phyloP scores from a whole-genome alignment of 805 yeast species.

The Millerago galiae region DNA sequence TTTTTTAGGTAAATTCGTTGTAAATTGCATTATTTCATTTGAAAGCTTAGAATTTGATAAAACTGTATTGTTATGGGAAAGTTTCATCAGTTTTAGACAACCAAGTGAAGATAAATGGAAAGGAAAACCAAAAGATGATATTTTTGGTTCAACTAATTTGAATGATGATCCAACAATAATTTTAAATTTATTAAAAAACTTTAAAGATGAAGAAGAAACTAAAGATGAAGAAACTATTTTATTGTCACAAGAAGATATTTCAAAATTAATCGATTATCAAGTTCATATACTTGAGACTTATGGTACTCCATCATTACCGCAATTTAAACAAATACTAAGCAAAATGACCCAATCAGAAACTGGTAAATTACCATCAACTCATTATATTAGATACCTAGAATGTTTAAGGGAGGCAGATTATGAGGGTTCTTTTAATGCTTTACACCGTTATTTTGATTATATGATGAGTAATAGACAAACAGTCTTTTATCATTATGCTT shows the following conservation, averaged over 20 bases:
- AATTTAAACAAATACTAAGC: slow-evolving; percentile 35
- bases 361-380: slow-evolving; percentile 38
- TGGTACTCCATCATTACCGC: slow-evolving; percentile 44
- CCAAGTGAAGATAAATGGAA: slow-evolving; percentile 22
- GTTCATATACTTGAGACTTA: slow-evolving; percentile 44
- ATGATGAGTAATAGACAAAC: slow-evolving; percentile 63
- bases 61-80: slow-evolving; percentile 34
- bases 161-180: slow-evolving; percentile 18
- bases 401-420: slow-evolving; percentile 54
- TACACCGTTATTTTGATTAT: slow-evolving; percentile 66
- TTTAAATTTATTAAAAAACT: slow-evolving; percentile 10
- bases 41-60: slow-evolving; percentile 43
- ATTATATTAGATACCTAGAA: slow-evolving; percentile 57
- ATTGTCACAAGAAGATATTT: slow-evolving; percentile 46
- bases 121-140: slow-evolving; percentile 11
- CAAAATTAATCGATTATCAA: slow-evolving; percentile 45
- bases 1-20: slow-evolving; percentile 42
- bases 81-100: slow-evolving; percentile 32
- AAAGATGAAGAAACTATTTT: slow-evolving; percentile 23
- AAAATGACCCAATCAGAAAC: slow-evolving; percentile 42
- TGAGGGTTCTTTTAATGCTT: slow-evolving; percentile 43
- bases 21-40: slow-evolving; percentile 32
- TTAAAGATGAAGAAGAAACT: slow-evolving; percentile 2
- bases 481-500: slow-evolving; percentile 69
- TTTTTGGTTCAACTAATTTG: slow-evolving; percentile 15